Evolutionary conservation across 163 green algal genomes (phyloP), one percentile per base, ranked within the genome.

Genomic region (Chlamydomonas reinhardtii): DNA sequence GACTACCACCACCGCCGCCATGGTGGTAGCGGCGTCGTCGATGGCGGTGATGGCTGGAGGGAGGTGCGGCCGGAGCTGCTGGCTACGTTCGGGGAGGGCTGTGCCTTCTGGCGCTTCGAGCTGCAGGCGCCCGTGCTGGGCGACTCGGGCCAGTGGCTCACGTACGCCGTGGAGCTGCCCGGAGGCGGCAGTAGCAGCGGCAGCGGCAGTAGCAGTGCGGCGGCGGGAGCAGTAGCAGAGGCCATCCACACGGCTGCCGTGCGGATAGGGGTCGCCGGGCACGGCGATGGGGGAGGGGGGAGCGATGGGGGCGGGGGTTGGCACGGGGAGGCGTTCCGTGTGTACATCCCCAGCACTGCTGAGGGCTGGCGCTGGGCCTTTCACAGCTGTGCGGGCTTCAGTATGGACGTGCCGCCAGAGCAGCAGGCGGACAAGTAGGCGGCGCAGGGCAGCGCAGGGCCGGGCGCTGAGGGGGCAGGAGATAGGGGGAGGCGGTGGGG

Each of bases 341-440:
- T 88, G n/a, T 83, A 74, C 37, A 24, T 90, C 0, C 86, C 86
- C 25, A 68, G 72, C 31, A 25, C 6, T 6, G 27, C 2, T 0
- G 71, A 88, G 59, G 64, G 37, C 34, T 90, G 86, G 80, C 92
- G 93, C 71, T 94, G 91, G 89, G 89, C 86, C n/a, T 95, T 94
- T 81, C 89, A 90, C 80, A 90, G 75, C 27, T 95, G 92, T 88
- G 93, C 92, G 54, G 92, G 92, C 24, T 86, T 95, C 76, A 74
- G 80, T 59, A 31, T 85, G 29, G 75, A 89, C 71, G 74, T 82
- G 61, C 56, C 87, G 19, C 25, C 69, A 20, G 34, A 64, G 76
- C 86, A 81, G 32, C 68, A 79, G 32, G 17, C 6, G 14, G 31
- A 79, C 32, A 78, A 8, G 79, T 86, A 69, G 16, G 56, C 3